phyloP scores from a whole-genome alignment of 495 filamentous ascomycete genomes.

The Hyphodiscus hymeniophilus region DNA sequence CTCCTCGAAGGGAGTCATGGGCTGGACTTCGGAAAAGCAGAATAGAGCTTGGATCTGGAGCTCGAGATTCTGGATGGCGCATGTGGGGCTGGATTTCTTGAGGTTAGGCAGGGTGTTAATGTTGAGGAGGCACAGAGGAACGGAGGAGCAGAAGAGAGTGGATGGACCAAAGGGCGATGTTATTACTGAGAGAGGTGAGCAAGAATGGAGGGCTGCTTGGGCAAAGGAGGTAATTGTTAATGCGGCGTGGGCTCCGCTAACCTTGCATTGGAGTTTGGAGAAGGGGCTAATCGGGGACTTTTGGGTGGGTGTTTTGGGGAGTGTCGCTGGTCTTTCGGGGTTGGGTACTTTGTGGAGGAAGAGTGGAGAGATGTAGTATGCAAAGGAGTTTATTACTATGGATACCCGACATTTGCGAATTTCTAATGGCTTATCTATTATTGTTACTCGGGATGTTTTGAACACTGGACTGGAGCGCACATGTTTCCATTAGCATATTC shows the following conservation, averaged over 20 bases:
- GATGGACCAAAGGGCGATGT: constrained; percentile 15
- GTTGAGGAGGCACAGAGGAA: constrained; percentile 27
- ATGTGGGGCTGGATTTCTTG: constrained; percentile 68
- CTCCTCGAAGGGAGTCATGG: constrained; percentile 57
- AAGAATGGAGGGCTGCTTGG: constrained; percentile 35
- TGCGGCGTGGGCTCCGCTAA: constrained; percentile 48
- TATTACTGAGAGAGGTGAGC: constrained; percentile 24
- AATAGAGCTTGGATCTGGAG: constrained; percentile 62
- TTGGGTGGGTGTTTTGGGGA: constrained; percentile 55
- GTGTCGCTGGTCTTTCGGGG: constrained; percentile 56
- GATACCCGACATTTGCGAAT: too few relatives aligned
- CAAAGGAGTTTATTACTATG: too few relatives aligned
- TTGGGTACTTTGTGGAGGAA: constrained; percentile 58
- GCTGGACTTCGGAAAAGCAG: constrained; percentile 43
- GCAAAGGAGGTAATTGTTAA: constrained; percentile 37
- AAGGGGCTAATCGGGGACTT: constrained; percentile 53
- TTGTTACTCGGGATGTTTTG: too few relatives aligned
- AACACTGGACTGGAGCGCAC: too few relatives aligned
- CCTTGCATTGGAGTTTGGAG: constrained; percentile 76
- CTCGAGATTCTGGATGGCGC: constrained; percentile 67
- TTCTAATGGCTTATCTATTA: too few relatives aligned
- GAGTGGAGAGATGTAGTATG: constrained; percentile 2
- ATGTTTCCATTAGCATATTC: too few relatives aligned
- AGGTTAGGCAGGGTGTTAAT: constrained; percentile 36
- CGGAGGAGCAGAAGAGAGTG: constrained; percentile 20